phyloP scores from a whole-genome alignment of 2,329 filamentous ascomycete genomes.

The Penicillium expansum region DNA sequence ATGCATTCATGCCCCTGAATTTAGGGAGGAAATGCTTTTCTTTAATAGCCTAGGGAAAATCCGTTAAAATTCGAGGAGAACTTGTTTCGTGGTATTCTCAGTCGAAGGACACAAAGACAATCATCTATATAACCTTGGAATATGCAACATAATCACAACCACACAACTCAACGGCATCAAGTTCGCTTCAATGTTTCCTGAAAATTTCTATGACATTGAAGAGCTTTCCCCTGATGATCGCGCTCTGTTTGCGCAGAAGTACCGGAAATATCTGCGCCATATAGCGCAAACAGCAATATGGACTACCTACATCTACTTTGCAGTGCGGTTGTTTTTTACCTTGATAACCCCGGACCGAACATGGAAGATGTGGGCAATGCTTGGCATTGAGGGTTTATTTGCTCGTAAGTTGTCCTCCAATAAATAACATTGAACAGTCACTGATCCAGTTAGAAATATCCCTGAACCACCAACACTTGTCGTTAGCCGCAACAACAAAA shows the following conservation, averaged over 20 bases:
- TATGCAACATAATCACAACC: slow-evolving; percentile 2
- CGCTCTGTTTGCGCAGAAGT: slow-evolving; percentile 12
- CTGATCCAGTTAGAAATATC: slow-evolving; percentile 16
- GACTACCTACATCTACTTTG: slow-evolving; percentile 22
- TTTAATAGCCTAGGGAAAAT: not conserved
- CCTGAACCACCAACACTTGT: slow-evolving; percentile 26
- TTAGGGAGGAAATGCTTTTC: not conserved
- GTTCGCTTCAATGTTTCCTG: slow-evolving; percentile 12
- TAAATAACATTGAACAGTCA: not conserved
- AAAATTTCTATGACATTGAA: slow-evolving; percentile 15
- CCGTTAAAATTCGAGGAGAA: not conserved
- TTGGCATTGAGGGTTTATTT: slow-evolving; percentile 26
- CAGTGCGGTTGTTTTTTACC: slow-evolving; percentile 16
- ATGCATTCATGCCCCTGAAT: not conserved
- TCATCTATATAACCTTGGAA: not conserved
- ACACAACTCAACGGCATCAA: not conserved
- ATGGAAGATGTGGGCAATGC: slow-evolving; percentile 30
- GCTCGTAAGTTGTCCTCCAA: slow-evolving; percentile 18
- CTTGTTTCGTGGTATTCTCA: not conserved
- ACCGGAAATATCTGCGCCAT: slow-evolving; percentile 18
- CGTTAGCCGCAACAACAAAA: slow-evolving; percentile 17
- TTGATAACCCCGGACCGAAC: slow-evolving; percentile 9
- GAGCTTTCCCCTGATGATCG: slow-evolving; percentile 23
- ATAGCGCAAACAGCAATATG: slow-evolving; percentile 19
- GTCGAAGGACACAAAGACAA: not conserved